Base-by-base conservation (phyloP, 108 stramenopile genomes). In the Ochromonas danica region DNA sequence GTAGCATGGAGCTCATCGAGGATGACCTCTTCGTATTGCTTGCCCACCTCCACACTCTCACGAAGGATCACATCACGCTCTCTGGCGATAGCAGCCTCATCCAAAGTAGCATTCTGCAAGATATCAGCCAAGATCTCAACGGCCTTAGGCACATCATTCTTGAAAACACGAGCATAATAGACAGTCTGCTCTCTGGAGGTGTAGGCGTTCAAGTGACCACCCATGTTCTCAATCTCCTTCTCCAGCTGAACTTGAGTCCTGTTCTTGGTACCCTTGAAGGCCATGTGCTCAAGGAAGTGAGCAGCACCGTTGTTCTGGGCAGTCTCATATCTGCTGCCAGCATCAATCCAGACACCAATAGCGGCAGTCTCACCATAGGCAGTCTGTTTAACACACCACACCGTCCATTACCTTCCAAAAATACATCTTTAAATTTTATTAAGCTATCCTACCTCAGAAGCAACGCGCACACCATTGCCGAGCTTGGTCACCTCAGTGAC, bases 281-380 rank as follows among this genome's bases (percentile, higher is more conserved):
- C 94, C 94, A 99, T 95, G 91, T 99, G 98, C 87, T 99, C 98
- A 71, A 99, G 85, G 84, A 99, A 99, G 86, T 99, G 98, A 2
- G 96, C 95, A n/a, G 92, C 93, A 65, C 98, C 98, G 85, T 98
- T 99, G 92, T 97, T 99, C 61, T 83, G 77, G 1, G 84, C 88
- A 0, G 95, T 98, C 91, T 99, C 98, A 88, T 97, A 99, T 0
- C 98, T 89, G 72, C 84, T 85, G 38, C 89, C 89, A 2, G 88
- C 85, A 71, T 89, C 88, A 40, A 89, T 89, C 85, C 85, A 88
- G 51, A 89, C 89, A 38, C 89, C 89, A 10, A 89, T 85, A 10
- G 88, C 83, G 2, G 88, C 89, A 27, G 89, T 89, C 36, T 87
- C 89, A n/a, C 88, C 89, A 74, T 89, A 86, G 22, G 51, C 10